These are phyloP conservation scores for Corymbia citriodora DNA, from an alignment of 441 rosid species.

Conservation along the genomic window DNA sequence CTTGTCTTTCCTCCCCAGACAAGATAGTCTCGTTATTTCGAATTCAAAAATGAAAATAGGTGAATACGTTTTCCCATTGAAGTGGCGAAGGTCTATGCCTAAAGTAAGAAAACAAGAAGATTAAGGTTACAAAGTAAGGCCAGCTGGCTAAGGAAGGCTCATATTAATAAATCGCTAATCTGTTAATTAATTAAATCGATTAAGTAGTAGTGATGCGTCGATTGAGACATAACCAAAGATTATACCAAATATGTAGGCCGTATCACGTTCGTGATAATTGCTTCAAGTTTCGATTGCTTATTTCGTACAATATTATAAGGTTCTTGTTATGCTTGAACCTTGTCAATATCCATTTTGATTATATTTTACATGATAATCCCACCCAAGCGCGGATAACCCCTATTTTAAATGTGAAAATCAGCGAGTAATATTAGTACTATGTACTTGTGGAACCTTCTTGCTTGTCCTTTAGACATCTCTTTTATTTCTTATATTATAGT, in stretches of 20 bases:
- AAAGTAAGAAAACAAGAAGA: background rate
- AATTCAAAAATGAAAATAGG: background rate
- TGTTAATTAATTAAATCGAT: background rate
- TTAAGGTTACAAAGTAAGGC: background rate
- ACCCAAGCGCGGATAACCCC: background rate
- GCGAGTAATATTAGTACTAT: background rate
- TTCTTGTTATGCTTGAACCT: background rate
- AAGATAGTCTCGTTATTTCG: background rate
- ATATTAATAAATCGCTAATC: background rate
- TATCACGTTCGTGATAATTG: background rate
- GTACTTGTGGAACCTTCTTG: background rate
- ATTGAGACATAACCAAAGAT: background rate
- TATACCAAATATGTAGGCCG: background rate
- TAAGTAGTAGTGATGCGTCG: background rate
- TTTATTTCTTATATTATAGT: background rate
- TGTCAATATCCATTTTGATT: background rate
- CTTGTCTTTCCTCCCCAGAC: background rate
- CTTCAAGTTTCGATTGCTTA: background rate
- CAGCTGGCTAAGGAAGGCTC: background rate
- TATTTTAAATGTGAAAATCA: background rate
- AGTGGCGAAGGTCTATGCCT: background rate
- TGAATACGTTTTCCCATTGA: background rate
- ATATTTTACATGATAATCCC: background rate
- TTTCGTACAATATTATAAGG: background rate
- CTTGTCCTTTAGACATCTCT: background rate